Evolutionary conservation across 78 protist genomes (phyloP), one percentile per base, ranked within the genome.

Genomic region (Dictyostelium brefeldianum): DNA sequence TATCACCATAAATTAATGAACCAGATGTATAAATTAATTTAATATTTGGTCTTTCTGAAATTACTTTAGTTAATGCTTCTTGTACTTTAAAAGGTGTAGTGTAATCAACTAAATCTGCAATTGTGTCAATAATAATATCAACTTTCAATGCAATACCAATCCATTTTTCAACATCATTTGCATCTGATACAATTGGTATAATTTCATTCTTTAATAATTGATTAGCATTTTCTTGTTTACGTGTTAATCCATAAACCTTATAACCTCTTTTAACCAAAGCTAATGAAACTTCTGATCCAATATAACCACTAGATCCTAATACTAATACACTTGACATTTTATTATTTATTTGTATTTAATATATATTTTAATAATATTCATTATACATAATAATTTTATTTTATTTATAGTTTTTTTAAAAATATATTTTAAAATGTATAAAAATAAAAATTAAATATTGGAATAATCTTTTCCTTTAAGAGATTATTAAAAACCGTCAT

Each of bases 241-340:
- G 36, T 8, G 62, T 47, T 12, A 57, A 25, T 17, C 78, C 82
- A 74, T 84, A 84, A n/a, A 84, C 91, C 9, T 84, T 84, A 46
- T 41, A 84, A 18, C 91, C 91, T n/a, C 18, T 12, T 15, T 54
- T 51, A 29, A 71, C n/a, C 22, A 83, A 83, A 8, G 73, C 70
- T 9, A 83, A 22, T 17, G 81, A 17, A 9, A 83, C 81, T 17
- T 83, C 81, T 15, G 20, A 54, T 20, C 90, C 90, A 36, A 83
- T 71, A 18, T 9, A 48, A 12, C 90, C 90, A 81, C 65, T 69
- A 15, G 79, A 77, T 10, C 71, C 22, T 27, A 82, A 22, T 53
- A 83, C 31, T 22, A 81, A 71, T 17, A 43, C 7, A n/a, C 15
- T 46, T 46, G n/a, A 11, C 77, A 31, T 69, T n/a, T 64, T 22